A percentile compares a stretch with the other conserved stretches of the same genome.
Conservation (phyloP, 768 basidiomycete genomes). For the Boletus edulis region DNA sequence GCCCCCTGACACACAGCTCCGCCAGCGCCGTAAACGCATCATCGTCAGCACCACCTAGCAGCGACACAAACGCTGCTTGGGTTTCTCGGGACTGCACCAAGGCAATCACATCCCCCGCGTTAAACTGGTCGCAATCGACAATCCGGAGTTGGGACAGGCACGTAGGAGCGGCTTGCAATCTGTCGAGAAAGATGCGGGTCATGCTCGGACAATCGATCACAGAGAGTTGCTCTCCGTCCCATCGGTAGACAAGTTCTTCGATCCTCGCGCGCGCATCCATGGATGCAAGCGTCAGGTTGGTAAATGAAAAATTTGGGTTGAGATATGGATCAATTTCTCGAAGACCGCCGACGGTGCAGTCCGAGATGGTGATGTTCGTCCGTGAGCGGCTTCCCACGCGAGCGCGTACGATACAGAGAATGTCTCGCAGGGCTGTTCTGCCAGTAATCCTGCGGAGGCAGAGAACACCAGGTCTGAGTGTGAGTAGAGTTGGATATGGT, state of each 20-base stretch:
- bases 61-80: not conserved
- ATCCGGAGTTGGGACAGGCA: constrained; percentile 2
- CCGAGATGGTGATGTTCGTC: constrained; percentile 1
- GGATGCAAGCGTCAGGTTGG: constrained; percentile 2
- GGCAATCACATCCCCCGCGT: not conserved
- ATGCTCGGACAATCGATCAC: constrained; percentile 3
- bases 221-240: constrained; percentile 4
- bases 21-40: not conserved
- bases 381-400: not conserved
- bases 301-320: not conserved
- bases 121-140: constrained; percentile 7
- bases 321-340: not conserved
- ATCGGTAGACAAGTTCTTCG: constrained; percentile 4
- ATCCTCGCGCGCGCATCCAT: not conserved
- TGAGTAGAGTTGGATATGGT: not conserved
- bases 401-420: not conserved
- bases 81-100: constrained; percentile 6
- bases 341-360: constrained; percentile 2
- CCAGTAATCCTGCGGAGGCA: constrained; percentile 1
- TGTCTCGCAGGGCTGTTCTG: not conserved
- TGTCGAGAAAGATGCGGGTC: not conserved
- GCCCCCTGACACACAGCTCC: constrained; percentile 1
- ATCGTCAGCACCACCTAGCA: constrained; percentile 3
- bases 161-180: not conserved
- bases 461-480: not conserved